Base-by-base conservation (phyloP, 2,329 filamentous ascomycete genomes). In the Cladosporium colombiae region DNA sequence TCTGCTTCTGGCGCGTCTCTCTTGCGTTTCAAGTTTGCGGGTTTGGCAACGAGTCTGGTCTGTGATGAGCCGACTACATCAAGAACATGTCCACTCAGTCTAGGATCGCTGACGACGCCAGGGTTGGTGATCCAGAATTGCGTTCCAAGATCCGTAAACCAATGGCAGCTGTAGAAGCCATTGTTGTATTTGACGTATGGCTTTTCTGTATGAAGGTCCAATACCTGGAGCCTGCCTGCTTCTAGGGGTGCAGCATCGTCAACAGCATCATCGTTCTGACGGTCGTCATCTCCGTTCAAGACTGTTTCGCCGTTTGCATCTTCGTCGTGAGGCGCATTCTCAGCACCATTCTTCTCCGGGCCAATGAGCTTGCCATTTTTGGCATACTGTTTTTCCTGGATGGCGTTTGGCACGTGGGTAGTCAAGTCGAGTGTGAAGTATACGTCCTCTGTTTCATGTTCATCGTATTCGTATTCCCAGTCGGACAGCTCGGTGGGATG, bases 101-200 rank as follows among this genome's bases (percentile, higher is more conserved):
- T 79, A n/a, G 83, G 84, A 71, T 64, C 78, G 70, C 7, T 74
- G 68, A 50, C 77, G 68, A 46, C 73, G 70, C 68, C 83, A 78
- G 68, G 82, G 31, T 71, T 68, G 25, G 84, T 18, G 78, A 78
- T 1, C 83, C 84, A 74, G 72, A 97, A 89, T 50, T 96, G 85
- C 0, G 93, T 96, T 40, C 94, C 94, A 52, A 96, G 86, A 67
- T 92, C 90, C 68, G 91, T 88, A 13, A 87, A 86, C 94, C 94
- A 98, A 55, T 87, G 81, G 69, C 92, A 94, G 69, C 87, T 88
- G 75, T 93, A 95, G 25, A 96, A 81, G 68, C 89, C 86, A 33
- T 90, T 91, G 66, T 89, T 85, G 78, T 96, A 96, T 25, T 90
- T 90, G 66, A 97, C 84, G 31, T 97, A 81, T 0, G 94, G 94